Evolutionary conservation across 2,329 filamentous ascomycete genomes (phyloP), one percentile per base, ranked within the genome.

Genomic region (Fusarium denticulatum): DNA sequence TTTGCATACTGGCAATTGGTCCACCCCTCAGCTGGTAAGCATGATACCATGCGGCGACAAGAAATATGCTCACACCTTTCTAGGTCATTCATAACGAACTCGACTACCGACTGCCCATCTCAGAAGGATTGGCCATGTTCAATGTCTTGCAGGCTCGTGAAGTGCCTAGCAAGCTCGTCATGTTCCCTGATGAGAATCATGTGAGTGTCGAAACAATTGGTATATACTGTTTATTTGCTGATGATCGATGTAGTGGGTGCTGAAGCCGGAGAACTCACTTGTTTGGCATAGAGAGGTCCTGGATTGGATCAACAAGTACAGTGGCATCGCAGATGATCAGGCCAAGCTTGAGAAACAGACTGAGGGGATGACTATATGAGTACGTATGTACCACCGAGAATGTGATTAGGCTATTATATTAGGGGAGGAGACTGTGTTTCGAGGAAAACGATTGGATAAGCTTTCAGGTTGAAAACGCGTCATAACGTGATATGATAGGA

Each of bases 201-300:
- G 82, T 84, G 77, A 82, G 82, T 78, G 28, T 6, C 3, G 15
- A 20, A 34, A 39, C 28, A 26, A 24, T 13, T 22, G 12, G 56
- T 36, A 39, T 71, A 30, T 24, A 28, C 28, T 15, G 9, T 37
- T 3, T 40, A 16, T 24, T 52, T 49, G 18, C 60, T 63, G 32
- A 77, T 52, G 10, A 11, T 28, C 11, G 16, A 24, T 46, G 34
- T 57, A 91, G 89, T 92, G 94, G 94, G 95, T 98, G 8, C 80
- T 97, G 60, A 97, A 97, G 80, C 94, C 93, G 0, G 96, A 98
- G 83, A 98, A 98, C 81, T 93, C 91, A 7, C 84, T 98, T 24
- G 88, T 97, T 26, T 98, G 96, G 96, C 95, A 98, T 79, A 89
- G 89, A 63, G 93, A 94, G 65, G 95, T 98, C 22, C 80, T 98